Conservation (phyloP, 768 basidiomycete genomes). For the Serendipita sp. region DNA sequence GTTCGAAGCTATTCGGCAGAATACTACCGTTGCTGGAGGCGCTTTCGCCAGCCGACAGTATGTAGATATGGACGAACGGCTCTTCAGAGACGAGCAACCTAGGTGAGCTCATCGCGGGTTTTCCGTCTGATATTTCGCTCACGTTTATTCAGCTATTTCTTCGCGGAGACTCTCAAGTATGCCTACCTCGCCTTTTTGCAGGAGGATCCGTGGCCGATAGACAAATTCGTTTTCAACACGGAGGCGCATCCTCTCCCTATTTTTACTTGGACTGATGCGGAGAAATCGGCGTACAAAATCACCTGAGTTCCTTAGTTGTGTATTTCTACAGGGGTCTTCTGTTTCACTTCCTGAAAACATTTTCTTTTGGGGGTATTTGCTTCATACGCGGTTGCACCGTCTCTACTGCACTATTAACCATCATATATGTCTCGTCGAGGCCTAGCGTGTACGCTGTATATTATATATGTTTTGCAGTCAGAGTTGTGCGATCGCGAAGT, state of each 20-base stretch:
- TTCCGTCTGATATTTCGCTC: background rate
- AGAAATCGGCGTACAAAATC: constrained; percentile 31
- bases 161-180: constrained; percentile 55
- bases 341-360: too few species aligned
- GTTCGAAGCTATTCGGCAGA: constrained; percentile 47
- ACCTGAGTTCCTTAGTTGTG: background rate
- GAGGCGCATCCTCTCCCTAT: constrained; percentile 66
- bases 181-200: constrained; percentile 52
- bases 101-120: background rate
- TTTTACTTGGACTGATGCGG: constrained; percentile 43
- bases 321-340: too few species aligned
- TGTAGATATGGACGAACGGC: background rate
- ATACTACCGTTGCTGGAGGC: constrained; percentile 38
- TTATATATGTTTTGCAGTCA: too few species aligned
- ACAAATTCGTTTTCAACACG: constrained; percentile 34
- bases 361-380: too few species aligned
- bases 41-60: constrained; percentile 17
- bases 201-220: constrained; percentile 37
- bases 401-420: too few species aligned
- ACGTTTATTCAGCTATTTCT: constrained; percentile 28
- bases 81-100: background rate
- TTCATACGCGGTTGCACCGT: too few species aligned
- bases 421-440: too few species aligned
- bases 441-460: too few species aligned
- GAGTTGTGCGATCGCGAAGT: too few species aligned